Evolutionary conservation across 768 basidiomycete genomes (phyloP).

Genomic region (Termitomyces sp.): DNA sequence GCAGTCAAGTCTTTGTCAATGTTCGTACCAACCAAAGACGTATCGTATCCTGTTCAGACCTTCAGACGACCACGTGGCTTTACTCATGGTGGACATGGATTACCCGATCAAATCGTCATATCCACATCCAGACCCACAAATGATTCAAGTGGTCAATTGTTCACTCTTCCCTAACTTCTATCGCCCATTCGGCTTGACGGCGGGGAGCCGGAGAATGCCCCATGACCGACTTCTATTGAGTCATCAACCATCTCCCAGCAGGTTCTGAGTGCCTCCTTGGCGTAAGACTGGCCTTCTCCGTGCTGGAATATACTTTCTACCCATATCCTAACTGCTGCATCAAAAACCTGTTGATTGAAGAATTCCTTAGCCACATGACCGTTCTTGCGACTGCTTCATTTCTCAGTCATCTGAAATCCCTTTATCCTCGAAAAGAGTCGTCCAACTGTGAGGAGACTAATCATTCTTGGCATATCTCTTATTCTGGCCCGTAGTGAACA

Average conservation of each 20-base stretch:
- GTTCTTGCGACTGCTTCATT: conserved; percentile 30
- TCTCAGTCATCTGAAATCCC: conserved; percentile 29
- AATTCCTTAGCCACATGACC: neutral
- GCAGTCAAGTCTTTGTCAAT: too few species aligned
- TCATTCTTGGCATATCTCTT: neutral
- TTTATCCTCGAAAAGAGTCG: conserved; percentile 31
- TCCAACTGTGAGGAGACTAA: conserved; percentile 10
- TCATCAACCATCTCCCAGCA: neutral
- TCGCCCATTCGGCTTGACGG: neutral
- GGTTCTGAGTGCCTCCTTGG: neutral
- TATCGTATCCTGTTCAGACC: too few species aligned
- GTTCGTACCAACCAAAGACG: too few species aligned
- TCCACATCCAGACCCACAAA: too few species aligned
- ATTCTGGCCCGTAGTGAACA: conserved; percentile 15
- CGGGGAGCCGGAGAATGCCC: neutral
- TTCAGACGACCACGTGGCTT: too few species aligned
- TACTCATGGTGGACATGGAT: too few species aligned
- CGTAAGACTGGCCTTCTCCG: neutral
- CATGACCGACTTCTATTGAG: neutral
- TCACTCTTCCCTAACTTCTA: neutral
- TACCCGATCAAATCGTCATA: too few species aligned
- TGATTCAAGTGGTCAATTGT: neutral
- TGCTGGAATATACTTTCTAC: too few species aligned
- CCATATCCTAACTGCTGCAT: neutral
- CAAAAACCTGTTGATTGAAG: neutral